Percentiles rank a stretch among this genome's conserved stretches.
Conservation (phyloP, 2,329 filamentous ascomycete genomes). For the Nannizzia gypsea region DNA sequence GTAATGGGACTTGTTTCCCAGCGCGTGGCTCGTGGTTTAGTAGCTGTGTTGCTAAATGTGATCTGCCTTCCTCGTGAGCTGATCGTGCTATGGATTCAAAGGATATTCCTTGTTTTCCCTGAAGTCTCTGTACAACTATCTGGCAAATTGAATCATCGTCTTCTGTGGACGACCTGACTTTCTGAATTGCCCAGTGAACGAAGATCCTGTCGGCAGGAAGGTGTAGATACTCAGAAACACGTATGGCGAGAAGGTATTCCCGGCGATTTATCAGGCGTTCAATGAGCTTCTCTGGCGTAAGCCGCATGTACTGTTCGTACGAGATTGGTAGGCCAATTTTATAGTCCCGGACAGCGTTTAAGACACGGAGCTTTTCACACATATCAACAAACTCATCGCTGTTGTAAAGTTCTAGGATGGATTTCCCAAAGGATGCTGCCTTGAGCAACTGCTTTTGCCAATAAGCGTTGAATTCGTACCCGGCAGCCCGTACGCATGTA, state of each 20-base stretch:
- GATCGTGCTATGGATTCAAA: slow-evolving; percentile 89
- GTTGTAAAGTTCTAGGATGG: slow-evolving; percentile 91
- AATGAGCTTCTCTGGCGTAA: slow-evolving; percentile 82
- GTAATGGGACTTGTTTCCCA: slow-evolving; percentile 86
- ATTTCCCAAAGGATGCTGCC: slow-evolving; percentile 94
- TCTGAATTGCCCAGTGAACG: slow-evolving; percentile 92
- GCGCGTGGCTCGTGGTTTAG: slow-evolving; percentile 89
- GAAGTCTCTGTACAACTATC: slow-evolving; percentile 73
- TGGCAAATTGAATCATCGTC: slow-evolving; percentile 81
- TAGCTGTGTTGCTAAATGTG: slow-evolving; percentile 76
- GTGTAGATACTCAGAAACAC: slow-evolving; percentile 75
- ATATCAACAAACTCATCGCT: slow-evolving; percentile 98
- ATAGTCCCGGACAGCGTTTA: slow-evolving; percentile 87
- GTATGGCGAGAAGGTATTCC: slow-evolving; percentile 81
- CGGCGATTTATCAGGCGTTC: slow-evolving; percentile 74
- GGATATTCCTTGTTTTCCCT: slow-evolving; percentile 82
- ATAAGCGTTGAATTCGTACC: slow-evolving; percentile 76
- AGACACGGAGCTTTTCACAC: slow-evolving; percentile 82
- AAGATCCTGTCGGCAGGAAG: slow-evolving; percentile 83
- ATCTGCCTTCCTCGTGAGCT: slow-evolving; percentile 85
- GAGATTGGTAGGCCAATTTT: slow-evolving; percentile 82
- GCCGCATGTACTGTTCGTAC: slow-evolving; percentile 83
- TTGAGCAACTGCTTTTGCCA: slow-evolving; percentile 97
- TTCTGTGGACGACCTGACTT: slow-evolving; percentile 72
- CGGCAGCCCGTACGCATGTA: slow-evolving; percentile 82